phyloP scores from a whole-genome alignment of 192 early-diverging fungal species.

The Podila minutissima region DNA sequence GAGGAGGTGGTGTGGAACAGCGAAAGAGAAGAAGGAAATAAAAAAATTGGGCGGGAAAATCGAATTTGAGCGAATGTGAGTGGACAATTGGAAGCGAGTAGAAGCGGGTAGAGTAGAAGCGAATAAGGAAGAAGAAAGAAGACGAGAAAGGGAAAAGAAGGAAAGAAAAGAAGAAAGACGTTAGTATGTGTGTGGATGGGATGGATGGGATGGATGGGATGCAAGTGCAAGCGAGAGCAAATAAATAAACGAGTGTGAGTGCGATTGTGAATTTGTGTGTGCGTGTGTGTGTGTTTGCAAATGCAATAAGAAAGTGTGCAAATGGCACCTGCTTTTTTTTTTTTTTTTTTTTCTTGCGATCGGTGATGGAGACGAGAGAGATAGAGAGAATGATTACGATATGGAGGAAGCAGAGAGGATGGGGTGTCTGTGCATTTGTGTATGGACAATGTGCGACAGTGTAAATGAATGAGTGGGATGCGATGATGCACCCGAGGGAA shows the following conservation, averaged over 20 bases:
- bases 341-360: too few relatives aligned
- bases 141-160: not conserved
- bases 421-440: too few relatives aligned
- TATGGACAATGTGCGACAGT: too few relatives aligned
- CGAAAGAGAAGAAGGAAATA: not conserved
- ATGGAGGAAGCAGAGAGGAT: too few relatives aligned
- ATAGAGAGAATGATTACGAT: too few relatives aligned
- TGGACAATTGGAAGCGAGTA: conserved; percentile 3
- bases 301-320: not conserved
- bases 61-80: not conserved
- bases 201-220: too few relatives aligned
- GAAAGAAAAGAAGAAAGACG: not conserved
- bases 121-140: not conserved
- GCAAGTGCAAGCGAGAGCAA: too few relatives aligned
- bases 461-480: too few relatives aligned
- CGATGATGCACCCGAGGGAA: too few relatives aligned
- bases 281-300: not conserved
- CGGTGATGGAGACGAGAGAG: too few relatives aligned
- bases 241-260: not conserved
- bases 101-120: not conserved
- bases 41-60: not conserved
- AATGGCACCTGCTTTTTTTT: too few relatives aligned
- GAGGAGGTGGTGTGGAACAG: not conserved
- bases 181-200: too few relatives aligned
- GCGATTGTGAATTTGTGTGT: not conserved